phyloP scores from a whole-genome alignment of 2,329 filamentous ascomycete species.

The Xylaria sp. region DNA sequence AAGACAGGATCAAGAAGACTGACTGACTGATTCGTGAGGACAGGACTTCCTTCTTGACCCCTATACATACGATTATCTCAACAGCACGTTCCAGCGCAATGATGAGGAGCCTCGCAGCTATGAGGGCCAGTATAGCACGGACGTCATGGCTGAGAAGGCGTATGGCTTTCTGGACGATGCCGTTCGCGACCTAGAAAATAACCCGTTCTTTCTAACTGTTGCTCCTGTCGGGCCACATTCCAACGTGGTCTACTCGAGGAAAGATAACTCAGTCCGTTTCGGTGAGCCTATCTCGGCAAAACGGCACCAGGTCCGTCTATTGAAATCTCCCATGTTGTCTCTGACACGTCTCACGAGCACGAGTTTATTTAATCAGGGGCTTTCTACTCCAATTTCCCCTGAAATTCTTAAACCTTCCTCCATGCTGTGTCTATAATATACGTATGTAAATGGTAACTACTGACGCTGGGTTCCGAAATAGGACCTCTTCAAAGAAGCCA shows the following conservation, averaged over 20 bases:
- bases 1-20: conserved; percentile 1
- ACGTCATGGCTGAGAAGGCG: conserved; percentile 69
- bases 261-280: conserved; percentile 57
- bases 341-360: neutral
- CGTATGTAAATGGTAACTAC: neutral
- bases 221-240: conserved; percentile 75
- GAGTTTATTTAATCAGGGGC: neutral
- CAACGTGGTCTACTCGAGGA: conserved; percentile 37
- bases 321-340: neutral
- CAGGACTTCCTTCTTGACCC: conserved; percentile 69
- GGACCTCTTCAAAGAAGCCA: conserved; percentile 68
- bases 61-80: conserved; percentile 74
- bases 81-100: conserved; percentile 71
- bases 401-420: neutral
- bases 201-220: conserved; percentile 74
- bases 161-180: conserved; percentile 71
- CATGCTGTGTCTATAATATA: neutral
- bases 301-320: conserved; percentile 58
- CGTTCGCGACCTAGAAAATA: conserved; percentile 56
- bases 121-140: conserved; percentile 55
- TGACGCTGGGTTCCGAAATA: neutral
- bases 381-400: neutral
- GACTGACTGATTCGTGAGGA: conserved; percentile 1
- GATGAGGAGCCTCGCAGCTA: conserved; percentile 55
- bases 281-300: conserved; percentile 60